Evolutionary conservation across 2,329 filamentous ascomycete species (phyloP).

Genomic region (Ophiostoma perfectum): DNA sequence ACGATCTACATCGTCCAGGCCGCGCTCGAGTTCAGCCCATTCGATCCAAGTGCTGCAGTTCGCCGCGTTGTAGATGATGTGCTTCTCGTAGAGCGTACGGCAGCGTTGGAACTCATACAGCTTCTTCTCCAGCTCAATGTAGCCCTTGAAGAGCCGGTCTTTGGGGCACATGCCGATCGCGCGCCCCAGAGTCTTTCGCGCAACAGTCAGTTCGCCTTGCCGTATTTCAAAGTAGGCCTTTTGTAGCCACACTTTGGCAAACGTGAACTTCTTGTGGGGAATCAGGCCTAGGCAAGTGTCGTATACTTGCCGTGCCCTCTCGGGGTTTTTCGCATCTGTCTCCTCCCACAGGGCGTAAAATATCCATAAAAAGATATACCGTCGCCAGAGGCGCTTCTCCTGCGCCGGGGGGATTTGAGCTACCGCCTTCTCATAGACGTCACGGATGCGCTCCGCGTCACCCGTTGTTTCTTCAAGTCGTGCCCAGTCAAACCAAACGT

Average conservation of each 20-base stretch:
- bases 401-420: conserved; percentile 91
- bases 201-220: conserved; percentile 71
- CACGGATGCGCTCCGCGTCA: conserved; percentile 75
- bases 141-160: conserved; percentile 88
- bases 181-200: conserved; percentile 82
- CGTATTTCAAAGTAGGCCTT: conserved; percentile 92
- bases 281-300: conserved; percentile 79
- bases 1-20: conserved; percentile 82
- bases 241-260: conserved; percentile 92
- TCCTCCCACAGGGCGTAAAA: conserved; percentile 98
- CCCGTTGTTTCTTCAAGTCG: conserved; percentile 81
- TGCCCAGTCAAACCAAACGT: conserved; percentile 94
- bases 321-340: conserved; percentile 70
- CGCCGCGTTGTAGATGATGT: conserved; percentile 82
- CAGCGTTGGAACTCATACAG: conserved; percentile 92
- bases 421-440: conserved; percentile 92
- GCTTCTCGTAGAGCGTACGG: conserved; percentile 87
- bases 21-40: conserved; percentile 88
- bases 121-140: conserved; percentile 87
- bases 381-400: conserved; percentile 93
- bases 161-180: conserved; percentile 94
- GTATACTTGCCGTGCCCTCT: conserved; percentile 84
- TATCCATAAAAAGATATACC: conserved; percentile 96
- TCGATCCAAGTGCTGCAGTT: conserved; percentile 96
- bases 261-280: conserved; percentile 95